phyloP scores from a whole-genome alignment of 176 grass and related monocot genomes.

The Triticum urartu region DNA sequence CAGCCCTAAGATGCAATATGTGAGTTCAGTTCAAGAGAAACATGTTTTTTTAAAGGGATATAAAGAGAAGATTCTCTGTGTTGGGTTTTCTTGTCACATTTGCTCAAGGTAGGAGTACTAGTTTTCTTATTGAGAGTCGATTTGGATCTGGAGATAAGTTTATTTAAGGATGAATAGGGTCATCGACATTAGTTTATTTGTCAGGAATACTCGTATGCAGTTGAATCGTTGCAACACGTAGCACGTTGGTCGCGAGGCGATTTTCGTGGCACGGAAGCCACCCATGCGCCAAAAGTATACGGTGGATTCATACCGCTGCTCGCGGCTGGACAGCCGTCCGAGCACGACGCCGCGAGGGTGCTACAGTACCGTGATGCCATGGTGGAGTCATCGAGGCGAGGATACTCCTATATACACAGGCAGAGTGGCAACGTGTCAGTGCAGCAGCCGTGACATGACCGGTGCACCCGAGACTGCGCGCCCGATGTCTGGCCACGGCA shows the following conservation, averaged over 20 bases:
- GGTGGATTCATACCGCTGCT: neutral
- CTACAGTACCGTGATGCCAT: neutral
- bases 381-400: neutral
- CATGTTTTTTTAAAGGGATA: no score
- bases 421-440: neutral
- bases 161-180: no score
- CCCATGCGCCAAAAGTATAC: neutral
- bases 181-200: neutral
- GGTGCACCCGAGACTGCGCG: neutral
- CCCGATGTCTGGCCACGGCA: slow-evolving; percentile 16
- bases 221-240: neutral
- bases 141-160: no score
- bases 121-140: no score
- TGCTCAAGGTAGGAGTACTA: no score
- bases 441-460: neutral
- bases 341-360: neutral
- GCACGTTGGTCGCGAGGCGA: neutral
- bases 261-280: neutral
- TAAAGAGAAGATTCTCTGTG: no score
- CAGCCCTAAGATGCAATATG: no score
- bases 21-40: no score
- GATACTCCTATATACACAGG: neutral
- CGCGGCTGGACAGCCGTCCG: neutral
- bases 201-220: no score
- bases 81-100: no score